phyloP scores from a whole-genome alignment of 2,329 filamentous ascomycete genomes.

The Monilinia polystroma region DNA sequence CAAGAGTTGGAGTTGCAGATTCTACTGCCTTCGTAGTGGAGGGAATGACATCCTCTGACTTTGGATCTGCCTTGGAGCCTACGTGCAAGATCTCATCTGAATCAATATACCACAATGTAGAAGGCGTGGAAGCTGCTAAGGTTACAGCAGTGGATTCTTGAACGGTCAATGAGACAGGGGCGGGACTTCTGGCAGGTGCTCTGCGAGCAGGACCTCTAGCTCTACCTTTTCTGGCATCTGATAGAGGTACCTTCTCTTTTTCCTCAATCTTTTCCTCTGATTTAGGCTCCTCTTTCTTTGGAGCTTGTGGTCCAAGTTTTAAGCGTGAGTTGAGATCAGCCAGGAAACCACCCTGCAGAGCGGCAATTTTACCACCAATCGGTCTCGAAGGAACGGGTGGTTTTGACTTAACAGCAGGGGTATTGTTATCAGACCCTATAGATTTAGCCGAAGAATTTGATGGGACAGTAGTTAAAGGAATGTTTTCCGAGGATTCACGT shows the following conservation, averaged over 20 bases:
- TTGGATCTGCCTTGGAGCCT: conserved; percentile 17
- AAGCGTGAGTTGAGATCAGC: conserved; percentile 89
- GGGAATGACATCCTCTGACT: conserved; percentile 8
- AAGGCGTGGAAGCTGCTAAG: conserved; percentile 39
- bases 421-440: conserved; percentile 44
- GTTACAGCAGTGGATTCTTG: conserved; percentile 24
- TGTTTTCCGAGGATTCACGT: conserved; percentile 42
- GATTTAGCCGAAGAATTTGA: conserved; percentile 39
- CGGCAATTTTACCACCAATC: conserved; percentile 81
- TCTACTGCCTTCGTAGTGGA: conserved; percentile 26
- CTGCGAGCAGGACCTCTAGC: conserved; percentile 84
- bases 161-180: conserved; percentile 28
- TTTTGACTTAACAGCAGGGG: conserved; percentile 65
- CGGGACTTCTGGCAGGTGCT: conserved; percentile 53
- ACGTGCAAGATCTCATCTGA: conserved; percentile 44
- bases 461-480: conserved; percentile 32
- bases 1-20: conserved; percentile 31
- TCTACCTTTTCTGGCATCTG: conserved; percentile 85
- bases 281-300: conserved; percentile 69
- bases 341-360: conserved; percentile 87
- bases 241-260: conserved; percentile 73
- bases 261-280: conserved; percentile 57
- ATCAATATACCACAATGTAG: conserved; percentile 45
- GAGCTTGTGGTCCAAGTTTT: conserved; percentile 77
- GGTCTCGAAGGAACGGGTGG: conserved; percentile 79